Evolutionary conservation across 257 asterid genomes (phyloP).

Genomic region (Solanum chaucha): DNA sequence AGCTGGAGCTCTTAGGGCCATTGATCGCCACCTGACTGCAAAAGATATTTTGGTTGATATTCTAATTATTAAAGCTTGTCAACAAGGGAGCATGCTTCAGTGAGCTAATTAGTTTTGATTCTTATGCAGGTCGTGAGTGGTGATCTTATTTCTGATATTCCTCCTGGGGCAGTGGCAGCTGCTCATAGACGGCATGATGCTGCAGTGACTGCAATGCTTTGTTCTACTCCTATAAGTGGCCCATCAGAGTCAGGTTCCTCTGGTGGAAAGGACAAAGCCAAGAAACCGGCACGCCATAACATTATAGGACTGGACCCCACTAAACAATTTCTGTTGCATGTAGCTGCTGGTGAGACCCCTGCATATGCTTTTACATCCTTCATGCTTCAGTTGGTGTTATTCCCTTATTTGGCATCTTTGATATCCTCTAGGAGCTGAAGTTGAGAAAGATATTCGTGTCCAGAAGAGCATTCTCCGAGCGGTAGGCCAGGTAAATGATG

Average conservation of each 20-base stretch:
- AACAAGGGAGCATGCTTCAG: background rate
- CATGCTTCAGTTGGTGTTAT: slow-evolving; percentile 1
- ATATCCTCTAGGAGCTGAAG: slow-evolving; percentile 59
- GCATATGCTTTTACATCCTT: background rate
- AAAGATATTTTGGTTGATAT: slow-evolving; percentile 73
- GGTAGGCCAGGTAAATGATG: slow-evolving; percentile 62
- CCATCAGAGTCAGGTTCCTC: slow-evolving; percentile 79
- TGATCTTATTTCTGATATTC: slow-evolving; percentile 84
- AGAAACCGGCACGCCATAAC: slow-evolving; percentile 65
- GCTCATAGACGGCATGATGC: slow-evolving; percentile 94
- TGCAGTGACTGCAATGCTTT: slow-evolving; percentile 91
- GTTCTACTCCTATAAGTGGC: slow-evolving; percentile 83
- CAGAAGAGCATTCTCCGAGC: slow-evolving; percentile 87
- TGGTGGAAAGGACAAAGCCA: slow-evolving; percentile 84
- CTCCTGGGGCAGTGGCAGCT: slow-evolving; percentile 93
- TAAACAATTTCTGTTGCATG: slow-evolving; percentile 75
- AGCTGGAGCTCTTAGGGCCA: slow-evolving; percentile 93
- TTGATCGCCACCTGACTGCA: slow-evolving; percentile 76
- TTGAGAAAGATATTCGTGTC: slow-evolving; percentile 71
- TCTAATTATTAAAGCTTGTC: slow-evolving; percentile 3
- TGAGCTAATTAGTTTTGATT: slow-evolving; percentile 9
- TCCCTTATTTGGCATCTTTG: slow-evolving; percentile 7
- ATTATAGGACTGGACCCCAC: slow-evolving; percentile 89
- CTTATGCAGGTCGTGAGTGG: slow-evolving; percentile 85
- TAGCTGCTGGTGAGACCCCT: slow-evolving; percentile 70